These are phyloP conservation scores for Erythrobasidium yunnanense DNA, from an alignment of 768 basidiomycete genomes.

Conservation along the genomic window DNA sequence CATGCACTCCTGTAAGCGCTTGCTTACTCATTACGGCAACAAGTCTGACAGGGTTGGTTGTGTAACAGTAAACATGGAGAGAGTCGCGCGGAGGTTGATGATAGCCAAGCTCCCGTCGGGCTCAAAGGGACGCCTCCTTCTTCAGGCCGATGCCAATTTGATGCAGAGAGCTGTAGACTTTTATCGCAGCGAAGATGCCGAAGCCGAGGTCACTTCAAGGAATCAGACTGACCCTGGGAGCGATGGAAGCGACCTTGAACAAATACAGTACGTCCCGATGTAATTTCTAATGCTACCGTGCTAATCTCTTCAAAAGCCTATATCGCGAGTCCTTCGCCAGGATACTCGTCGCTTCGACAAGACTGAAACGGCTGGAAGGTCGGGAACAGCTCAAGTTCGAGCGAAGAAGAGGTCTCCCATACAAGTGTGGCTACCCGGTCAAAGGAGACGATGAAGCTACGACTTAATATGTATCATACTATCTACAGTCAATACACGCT, in stretches of 20 bases:
- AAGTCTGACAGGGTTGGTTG: no score
- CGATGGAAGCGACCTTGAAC: no score
- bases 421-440: not conserved
- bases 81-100: not conserved
- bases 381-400: conserved; percentile 2
- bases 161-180: not conserved
- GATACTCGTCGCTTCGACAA: not conserved
- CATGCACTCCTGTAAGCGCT: no score
- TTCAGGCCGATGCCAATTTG: conserved; percentile 14
- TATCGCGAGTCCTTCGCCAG: not conserved
- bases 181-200: no score
- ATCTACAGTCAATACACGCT: no score
- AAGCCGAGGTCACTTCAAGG: no score
- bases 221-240: no score
- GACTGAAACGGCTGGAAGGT: conserved; percentile 5
- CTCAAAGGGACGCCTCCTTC: not conserved
- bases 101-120: not conserved
- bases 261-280: conserved; percentile 17
- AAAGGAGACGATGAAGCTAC: no score
- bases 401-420: conserved; percentile 3
- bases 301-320: no score
- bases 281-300: no score
- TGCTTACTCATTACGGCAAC: no score
- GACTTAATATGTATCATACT: no score
- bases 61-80: not conserved